Conservation (phyloP, 1,284 basidiomycete genomes). For the Ganoderma sp. region DNA sequence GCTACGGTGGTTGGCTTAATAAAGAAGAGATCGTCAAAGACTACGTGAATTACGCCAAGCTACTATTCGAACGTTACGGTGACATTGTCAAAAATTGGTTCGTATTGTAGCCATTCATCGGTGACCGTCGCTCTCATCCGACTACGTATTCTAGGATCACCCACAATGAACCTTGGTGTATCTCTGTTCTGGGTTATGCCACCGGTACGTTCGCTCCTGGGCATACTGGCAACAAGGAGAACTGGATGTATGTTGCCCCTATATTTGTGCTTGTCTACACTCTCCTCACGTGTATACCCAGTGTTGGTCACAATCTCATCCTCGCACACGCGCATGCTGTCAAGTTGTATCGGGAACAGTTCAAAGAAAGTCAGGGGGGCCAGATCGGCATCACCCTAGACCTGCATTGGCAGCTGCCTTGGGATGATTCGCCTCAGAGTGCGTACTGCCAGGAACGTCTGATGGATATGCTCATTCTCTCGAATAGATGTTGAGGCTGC, state of each 20-base stretch:
- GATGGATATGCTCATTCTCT: neutral
- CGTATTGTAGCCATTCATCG: neutral
- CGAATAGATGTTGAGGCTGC: slow-evolving; percentile 49
- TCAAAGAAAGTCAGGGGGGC: slow-evolving; percentile 60
- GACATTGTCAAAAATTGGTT: slow-evolving; percentile 78
- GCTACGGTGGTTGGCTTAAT: slow-evolving; percentile 78
- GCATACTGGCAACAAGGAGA: slow-evolving; percentile 70
- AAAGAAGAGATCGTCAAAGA: slow-evolving; percentile 67
- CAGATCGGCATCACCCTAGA: slow-evolving; percentile 73
- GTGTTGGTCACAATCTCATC: slow-evolving; percentile 72
- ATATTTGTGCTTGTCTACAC: neutral
- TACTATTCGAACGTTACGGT: slow-evolving; percentile 66
- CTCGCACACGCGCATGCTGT: slow-evolving; percentile 73
- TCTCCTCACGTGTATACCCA: slow-evolving; percentile 32
- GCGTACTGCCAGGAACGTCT: slow-evolving; percentile 7
- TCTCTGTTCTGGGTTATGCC: slow-evolving; percentile 70
- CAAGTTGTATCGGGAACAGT: slow-evolving; percentile 67
- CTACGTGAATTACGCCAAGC: slow-evolving; percentile 66
- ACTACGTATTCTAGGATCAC: slow-evolving; percentile 54
- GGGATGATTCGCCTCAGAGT: slow-evolving; percentile 54
- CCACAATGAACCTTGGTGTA: slow-evolving; percentile 76
- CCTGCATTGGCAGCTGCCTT: slow-evolving; percentile 57
- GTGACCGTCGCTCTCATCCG: neutral
- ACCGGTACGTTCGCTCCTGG: slow-evolving; percentile 70
- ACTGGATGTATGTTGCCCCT: slow-evolving; percentile 64